Base-by-base conservation (phyloP, 306 rosid species). In the Malus sieversii region DNA sequence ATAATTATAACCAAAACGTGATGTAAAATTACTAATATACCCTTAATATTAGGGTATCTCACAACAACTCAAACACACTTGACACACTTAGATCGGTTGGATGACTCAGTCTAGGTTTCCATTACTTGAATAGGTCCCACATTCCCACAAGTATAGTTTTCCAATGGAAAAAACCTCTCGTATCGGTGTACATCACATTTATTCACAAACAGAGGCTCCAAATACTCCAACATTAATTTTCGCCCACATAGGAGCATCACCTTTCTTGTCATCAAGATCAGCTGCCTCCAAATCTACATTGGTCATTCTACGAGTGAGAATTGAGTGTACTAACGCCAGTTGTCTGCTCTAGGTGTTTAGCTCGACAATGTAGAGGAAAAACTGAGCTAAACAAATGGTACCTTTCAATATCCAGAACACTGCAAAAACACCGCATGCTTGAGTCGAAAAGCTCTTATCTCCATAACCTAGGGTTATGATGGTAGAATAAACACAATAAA, bases 181-280 rank as follows among this genome's bases (percentile, higher is more conserved):
- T 95, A 92, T 78, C 96, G 83, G 74, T 95, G 97, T 51, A 95
- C 99, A 78, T 85, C 71, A 95, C 97, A 29, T 85, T 84, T 92
- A 53, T 90, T 81, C 78, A 90, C 97, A 73, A 95, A 82, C 75
- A 95, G 73, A 75, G 93, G 97, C 77, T 95, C 97, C 84, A 95
- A 81, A 72, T 44, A 14, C 48, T 44, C 48, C 1, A 44, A 1
- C 48, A 44, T 44, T 44, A 44, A 44, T 44, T 11, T 44, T 44
- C 1, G 14, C 48, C 14, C 14, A 10, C 4, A 44, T 3, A 44
- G 0, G 4, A 10, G 48, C 48, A 44, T 44, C 14, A 3, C 14
- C 4, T 3, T 14, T 3, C 44, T 40, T 40, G 12, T 73, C 72
- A 80, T 92, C 96, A 46, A 90, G 59, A 92, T 95, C 98, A 10